Conservation (phyloP, 495 filamentous ascomycete genomes). For the Bombardia bombarda region DNA sequence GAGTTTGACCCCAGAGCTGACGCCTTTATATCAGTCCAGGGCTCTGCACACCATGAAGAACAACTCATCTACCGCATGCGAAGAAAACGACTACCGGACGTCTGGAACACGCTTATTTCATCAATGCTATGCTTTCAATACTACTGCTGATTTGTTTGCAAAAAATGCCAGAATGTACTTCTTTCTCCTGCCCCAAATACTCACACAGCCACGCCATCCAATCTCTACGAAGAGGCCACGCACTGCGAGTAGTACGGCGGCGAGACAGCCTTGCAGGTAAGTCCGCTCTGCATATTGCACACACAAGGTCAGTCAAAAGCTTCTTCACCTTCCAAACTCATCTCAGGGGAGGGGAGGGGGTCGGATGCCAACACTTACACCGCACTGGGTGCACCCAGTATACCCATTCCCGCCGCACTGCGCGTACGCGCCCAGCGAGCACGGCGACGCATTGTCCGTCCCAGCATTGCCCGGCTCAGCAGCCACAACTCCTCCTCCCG, state of each 20-base stretch:
- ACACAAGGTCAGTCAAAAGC: not conserved
- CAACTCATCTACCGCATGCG: too few species aligned
- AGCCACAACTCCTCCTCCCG: too few species aligned
- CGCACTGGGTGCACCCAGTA: constrained; percentile 30
- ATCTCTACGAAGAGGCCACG: constrained; percentile 9
- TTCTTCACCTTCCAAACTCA: not conserved
- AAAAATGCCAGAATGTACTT: too few species aligned
- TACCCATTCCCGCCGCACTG: constrained; percentile 40
- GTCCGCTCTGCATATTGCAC: constrained; percentile 10
- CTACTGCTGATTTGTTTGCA: too few species aligned
- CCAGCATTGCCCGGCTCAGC: too few species aligned
- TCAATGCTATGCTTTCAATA: too few species aligned
- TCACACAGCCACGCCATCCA: not conserved
- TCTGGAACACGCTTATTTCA: too few species aligned
- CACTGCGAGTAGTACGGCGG: constrained; percentile 35
- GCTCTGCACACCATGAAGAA: too few species aligned
- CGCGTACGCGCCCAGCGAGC: constrained; percentile 26
- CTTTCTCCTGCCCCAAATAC: too few species aligned
- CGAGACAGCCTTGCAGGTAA: constrained; percentile 21
- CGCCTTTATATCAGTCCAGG: too few species aligned
- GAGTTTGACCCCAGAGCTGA: too few species aligned
- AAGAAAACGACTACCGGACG: too few species aligned
- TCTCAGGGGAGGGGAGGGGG: not conserved
- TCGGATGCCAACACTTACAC: constrained; percentile 28
- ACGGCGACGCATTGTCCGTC: constrained; percentile 8